Percentiles rank a stretch among this genome's conserved stretches.
phyloP scores from a whole-genome alignment of 2,329 filamentous ascomycete genomes.

The Fusarium sp. region DNA sequence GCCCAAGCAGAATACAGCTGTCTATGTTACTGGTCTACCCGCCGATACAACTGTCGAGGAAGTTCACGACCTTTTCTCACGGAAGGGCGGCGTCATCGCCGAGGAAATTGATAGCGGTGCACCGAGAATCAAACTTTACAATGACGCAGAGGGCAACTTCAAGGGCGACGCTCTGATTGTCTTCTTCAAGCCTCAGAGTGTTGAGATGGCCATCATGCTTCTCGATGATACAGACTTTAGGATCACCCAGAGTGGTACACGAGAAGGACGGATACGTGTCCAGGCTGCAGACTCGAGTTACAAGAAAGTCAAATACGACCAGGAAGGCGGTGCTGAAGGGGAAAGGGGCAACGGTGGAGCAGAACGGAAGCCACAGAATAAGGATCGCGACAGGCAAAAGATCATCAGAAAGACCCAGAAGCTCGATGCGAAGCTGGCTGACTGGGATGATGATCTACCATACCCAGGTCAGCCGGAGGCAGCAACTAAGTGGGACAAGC shows the following conservation, averaged over 20 bases:
- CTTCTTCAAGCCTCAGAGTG: slow-evolving; percentile 96
- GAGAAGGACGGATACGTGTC: slow-evolving; percentile 79
- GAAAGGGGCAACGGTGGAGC: slow-evolving; percentile 48
- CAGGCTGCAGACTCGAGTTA: slow-evolving; percentile 89
- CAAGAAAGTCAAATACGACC: slow-evolving; percentile 84
- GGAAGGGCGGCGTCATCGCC: slow-evolving; percentile 89
- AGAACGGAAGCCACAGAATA: slow-evolving; percentile 62
- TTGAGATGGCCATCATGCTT: slow-evolving; percentile 84
- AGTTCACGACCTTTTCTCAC: slow-evolving; percentile 84
- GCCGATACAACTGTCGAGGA: slow-evolving; percentile 83
- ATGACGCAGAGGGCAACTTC: slow-evolving; percentile 82
- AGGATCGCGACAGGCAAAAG: slow-evolving; percentile 82
- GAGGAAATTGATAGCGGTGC: slow-evolving; percentile 92
- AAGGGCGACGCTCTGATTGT: slow-evolving; percentile 95
- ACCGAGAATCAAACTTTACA: slow-evolving; percentile 94
- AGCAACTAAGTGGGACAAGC: slow-evolving; percentile 75
- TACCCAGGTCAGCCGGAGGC: slow-evolving; percentile 60
- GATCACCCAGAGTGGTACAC: slow-evolving; percentile 65
- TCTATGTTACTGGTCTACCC: slow-evolving; percentile 92
- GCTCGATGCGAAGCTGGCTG: slow-evolving; percentile 89
- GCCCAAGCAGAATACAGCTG: slow-evolving; percentile 82
- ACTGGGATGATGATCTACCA: slow-evolving; percentile 94
- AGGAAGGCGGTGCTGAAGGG: slow-evolving; percentile 48
- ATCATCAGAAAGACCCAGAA: slow-evolving; percentile 93
- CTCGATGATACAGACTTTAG: slow-evolving; percentile 87